Evolutionary conservation across 176 grass and related monocot species (phyloP).

Genomic region (Oryza australiensis): DNA sequence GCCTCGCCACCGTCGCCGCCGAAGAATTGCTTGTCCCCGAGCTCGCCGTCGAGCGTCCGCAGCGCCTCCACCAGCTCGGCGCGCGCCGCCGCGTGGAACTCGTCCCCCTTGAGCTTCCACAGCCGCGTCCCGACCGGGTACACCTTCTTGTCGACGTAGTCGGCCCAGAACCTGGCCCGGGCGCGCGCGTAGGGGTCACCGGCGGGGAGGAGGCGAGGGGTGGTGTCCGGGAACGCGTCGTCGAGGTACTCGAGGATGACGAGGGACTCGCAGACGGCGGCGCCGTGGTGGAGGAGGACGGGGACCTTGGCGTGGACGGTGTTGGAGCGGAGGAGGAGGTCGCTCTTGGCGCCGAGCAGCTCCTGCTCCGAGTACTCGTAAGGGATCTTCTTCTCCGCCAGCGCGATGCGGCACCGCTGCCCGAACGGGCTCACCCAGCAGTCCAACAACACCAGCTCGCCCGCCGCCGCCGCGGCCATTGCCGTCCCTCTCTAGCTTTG

Average conservation of each 20-base stretch:
- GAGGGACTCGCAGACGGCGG: slow-evolving; percentile 35
- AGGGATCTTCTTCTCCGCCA: slow-evolving; percentile 46
- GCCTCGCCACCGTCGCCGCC: neutral
- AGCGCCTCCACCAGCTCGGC: slow-evolving; percentile 36
- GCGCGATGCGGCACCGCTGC: slow-evolving; percentile 29
- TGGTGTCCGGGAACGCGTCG: slow-evolving; percentile 19
- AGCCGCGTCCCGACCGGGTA: slow-evolving; percentile 25
- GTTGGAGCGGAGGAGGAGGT: slow-evolving; percentile 49
- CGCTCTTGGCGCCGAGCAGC: slow-evolving; percentile 33
- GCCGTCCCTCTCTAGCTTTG: neutral
- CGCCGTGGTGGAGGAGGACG: slow-evolving; percentile 40
- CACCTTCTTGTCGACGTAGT: slow-evolving; percentile 48
- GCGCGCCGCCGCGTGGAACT: neutral
- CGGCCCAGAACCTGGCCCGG: slow-evolving; percentile 52
- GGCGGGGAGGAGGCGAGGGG: slow-evolving; percentile 3
- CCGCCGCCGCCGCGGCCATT: slow-evolving; percentile 2
- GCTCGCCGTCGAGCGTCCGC: slow-evolving; percentile 20
- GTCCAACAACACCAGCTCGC: slow-evolving; percentile 23
- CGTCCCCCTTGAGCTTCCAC: slow-evolving; percentile 41
- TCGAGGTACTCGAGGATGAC: slow-evolving; percentile 51
- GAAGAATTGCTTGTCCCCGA: slow-evolving; percentile 41
- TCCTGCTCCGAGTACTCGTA: slow-evolving; percentile 39
- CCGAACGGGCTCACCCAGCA: slow-evolving; percentile 51
- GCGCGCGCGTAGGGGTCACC: slow-evolving; percentile 28
- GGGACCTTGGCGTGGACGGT: slow-evolving; percentile 53